Base-by-base conservation (phyloP, 371 early-diverging fungal species). In the Mortierella sp. region DNA sequence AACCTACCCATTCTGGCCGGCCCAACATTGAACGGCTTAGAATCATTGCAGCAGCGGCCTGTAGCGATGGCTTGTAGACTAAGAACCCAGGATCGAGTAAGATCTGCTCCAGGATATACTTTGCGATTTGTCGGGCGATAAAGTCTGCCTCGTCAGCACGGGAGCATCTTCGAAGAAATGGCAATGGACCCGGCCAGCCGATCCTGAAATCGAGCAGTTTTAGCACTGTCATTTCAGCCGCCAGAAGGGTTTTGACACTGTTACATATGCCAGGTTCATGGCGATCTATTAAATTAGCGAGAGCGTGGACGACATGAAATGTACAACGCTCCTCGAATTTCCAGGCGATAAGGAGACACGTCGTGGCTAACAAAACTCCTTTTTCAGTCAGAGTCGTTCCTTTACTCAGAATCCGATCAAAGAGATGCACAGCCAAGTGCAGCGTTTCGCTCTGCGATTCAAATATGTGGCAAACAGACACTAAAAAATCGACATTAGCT, bases 271-370 rank as follows among this genome's bases (percentile, higher is more conserved):
- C 90, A 18, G 84, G 79, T 69, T 30, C 22, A 16, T n/a, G 20
- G 3, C 32, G 14, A 4, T 9, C 24, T 20, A 72, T 18, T 64
- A 9, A 12, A 43, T 84, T 87, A 16, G 86, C 76, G 73, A 62
- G 57, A 20, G 91, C 85, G 71, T 87, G 83, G 40, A 85, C 64
- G 49, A 93, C 67, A 18, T 85, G 76, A 16, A 91, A 94, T 12
- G 88, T 79, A 35, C 86, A 78, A 47, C 93, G 91, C 83, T 97
- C 97, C 84, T 97, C 96, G 84, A 92, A 96, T 84, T 97, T 97
- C 70, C 91, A 85, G 2, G 97, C 95, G 43, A 97, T 87, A 68
- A 97, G 86, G 68, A 96, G 76, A 20, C 93, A 92, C 0, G 94
- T 87, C 32, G 95, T 77, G 1, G 96, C 96, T 0, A 39, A 94